A percentile compares a stretch with the other conserved stretches of the same genome.
phyloP scores from a whole-genome alignment of 352 stramenopile species.

The Peronospora farinosa region DNA sequence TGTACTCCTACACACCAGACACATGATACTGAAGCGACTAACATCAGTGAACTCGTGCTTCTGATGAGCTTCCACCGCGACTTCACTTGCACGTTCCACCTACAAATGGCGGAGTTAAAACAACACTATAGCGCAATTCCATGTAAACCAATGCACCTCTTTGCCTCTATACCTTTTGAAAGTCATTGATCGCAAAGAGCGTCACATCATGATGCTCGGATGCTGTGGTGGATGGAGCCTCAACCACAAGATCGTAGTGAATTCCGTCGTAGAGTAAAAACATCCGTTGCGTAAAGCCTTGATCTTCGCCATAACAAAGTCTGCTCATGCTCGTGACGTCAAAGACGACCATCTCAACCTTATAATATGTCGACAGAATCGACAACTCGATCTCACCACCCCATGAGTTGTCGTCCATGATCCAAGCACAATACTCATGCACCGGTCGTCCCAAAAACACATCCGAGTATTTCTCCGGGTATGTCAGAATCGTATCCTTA shows the following conservation, averaged over 20 bases:
- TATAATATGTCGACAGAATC: slow-evolving; percentile 71
- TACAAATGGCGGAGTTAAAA: slow-evolving; percentile 9
- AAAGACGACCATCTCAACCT: slow-evolving; percentile 82
- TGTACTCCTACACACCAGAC: slow-evolving; percentile 50
- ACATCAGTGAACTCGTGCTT: slow-evolving; percentile 81
- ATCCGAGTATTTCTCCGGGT: slow-evolving; percentile 61
- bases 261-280: slow-evolving; percentile 85
- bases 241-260: slow-evolving; percentile 79
- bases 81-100: slow-evolving; percentile 71
- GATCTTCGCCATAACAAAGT: slow-evolving; percentile 76
- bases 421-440: slow-evolving; percentile 81
- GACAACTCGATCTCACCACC: slow-evolving; percentile 84
- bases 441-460: slow-evolving; percentile 73
- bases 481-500: slow-evolving; percentile 57
- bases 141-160: not conserved
- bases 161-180: slow-evolving; percentile 46
- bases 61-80: slow-evolving; percentile 77
- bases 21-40: slow-evolving; percentile 66
- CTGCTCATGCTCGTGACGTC: slow-evolving; percentile 82
- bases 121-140: not conserved
- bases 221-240: slow-evolving; percentile 40
- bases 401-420: slow-evolving; percentile 76
- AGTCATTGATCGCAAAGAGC: slow-evolving; percentile 81
- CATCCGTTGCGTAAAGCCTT: slow-evolving; percentile 75
- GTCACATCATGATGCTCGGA: slow-evolving; percentile 49